Conservation (phyloP, 371 early-diverging fungal species). For the Mucor indicus region DNA sequence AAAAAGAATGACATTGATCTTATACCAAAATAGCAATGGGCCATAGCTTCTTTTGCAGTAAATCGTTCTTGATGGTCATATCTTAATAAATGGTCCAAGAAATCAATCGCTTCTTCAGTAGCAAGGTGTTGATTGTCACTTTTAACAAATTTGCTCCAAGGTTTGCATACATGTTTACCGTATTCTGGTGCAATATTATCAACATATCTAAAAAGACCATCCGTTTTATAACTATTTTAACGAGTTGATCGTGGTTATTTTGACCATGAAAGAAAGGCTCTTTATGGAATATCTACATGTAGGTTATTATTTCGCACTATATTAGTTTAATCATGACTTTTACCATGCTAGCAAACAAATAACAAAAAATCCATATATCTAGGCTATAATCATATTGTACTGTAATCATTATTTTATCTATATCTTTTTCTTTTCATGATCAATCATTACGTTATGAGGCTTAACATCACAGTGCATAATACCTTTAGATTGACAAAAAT, state of each 20-base stretch:
- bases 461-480: slow-evolving; percentile 99
- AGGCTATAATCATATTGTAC: slow-evolving; percentile 94
- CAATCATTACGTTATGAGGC: slow-evolving; percentile 99
- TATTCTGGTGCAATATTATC: slow-evolving; percentile 90
- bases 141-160: slow-evolving; percentile 91
- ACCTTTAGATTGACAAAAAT: slow-evolving; percentile 98
- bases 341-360: slow-evolving; percentile 96
- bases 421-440: slow-evolving; percentile 89
- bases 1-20: too few species aligned
- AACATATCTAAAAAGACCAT: slow-evolving; percentile 88
- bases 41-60: slow-evolving; percentile 96
- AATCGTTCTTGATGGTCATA: slow-evolving; percentile 98
- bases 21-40: slow-evolving; percentile 88
- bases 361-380: slow-evolving; percentile 99
- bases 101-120: slow-evolving; percentile 89
- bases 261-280: slow-evolving; percentile 99
- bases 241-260: slow-evolving; percentile 98
- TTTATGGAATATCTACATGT: slow-evolving; percentile 84
- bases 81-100: slow-evolving; percentile 90
- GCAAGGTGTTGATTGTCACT: slow-evolving; percentile 85
- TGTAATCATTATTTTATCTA: background rate
- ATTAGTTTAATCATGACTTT: background rate
- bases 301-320: background rate
- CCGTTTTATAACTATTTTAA: slow-evolving; percentile 98
- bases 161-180: slow-evolving; percentile 88